Percentiles rank a stretch among this genome's conserved stretches.
phyloP scores from a whole-genome alignment of 2,329 filamentous ascomycete species.

The Clonostachys rhizophaga region DNA sequence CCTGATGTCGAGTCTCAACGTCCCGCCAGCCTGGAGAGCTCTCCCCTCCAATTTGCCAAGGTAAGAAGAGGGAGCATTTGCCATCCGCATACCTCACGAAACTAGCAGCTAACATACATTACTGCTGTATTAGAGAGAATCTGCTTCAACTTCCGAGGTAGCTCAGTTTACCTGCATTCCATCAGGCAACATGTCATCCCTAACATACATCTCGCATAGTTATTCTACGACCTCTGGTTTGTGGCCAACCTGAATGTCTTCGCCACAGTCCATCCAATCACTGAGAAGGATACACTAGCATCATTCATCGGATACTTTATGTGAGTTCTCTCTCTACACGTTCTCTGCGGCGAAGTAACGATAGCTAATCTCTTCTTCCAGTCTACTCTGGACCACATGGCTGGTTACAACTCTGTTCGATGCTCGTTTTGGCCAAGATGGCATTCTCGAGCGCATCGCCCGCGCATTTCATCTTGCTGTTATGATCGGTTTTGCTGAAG shows the following conservation, averaged over 20 bases:
- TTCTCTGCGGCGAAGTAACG: no score
- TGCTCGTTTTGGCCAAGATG: constrained; percentile 61
- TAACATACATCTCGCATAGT: constrained; percentile 22
- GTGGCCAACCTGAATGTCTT: constrained; percentile 63
- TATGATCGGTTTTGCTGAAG: constrained; percentile 61
- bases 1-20: no score
- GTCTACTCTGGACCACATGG: constrained; percentile 68
- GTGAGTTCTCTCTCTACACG: no score
- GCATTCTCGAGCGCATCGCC: constrained; percentile 53
- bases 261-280: constrained; percentile 21
- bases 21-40: neutral
- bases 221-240: constrained; percentile 32
- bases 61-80: neutral
- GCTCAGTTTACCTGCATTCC: no score
- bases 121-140: neutral
- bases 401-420: constrained; percentile 59
- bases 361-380: constrained; percentile 4
- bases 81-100: neutral
- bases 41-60: neutral
- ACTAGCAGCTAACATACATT: neutral
- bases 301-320: constrained; percentile 27
- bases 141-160: neutral
- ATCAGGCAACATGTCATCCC: neutral
- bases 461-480: constrained; percentile 58
- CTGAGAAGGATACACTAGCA: constrained; percentile 20